Conservation (phyloP, 805 yeast species). For the Sugiyamaella chiloensis region DNA sequence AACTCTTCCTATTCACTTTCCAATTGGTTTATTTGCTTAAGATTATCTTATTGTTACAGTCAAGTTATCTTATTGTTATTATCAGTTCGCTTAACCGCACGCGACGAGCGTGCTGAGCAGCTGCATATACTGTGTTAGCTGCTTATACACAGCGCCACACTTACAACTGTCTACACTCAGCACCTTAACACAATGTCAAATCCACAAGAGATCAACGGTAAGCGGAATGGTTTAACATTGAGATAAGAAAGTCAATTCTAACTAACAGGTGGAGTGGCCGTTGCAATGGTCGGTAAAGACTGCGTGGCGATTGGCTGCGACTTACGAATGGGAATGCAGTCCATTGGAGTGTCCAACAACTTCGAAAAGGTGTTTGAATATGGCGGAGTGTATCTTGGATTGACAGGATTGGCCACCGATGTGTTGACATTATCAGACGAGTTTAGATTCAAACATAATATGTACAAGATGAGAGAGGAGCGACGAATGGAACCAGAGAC, state of each 20-base stretch:
- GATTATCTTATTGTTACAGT: no score
- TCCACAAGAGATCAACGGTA: slow-evolving; percentile 37
- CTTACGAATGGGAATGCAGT: slow-evolving; percentile 88
- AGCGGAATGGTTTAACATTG: slow-evolving; percentile 6
- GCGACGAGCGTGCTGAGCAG: no score
- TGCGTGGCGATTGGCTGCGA: slow-evolving; percentile 98
- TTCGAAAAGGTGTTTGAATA: slow-evolving; percentile 89
- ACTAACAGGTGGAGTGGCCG: slow-evolving; percentile 80
- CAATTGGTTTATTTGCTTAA: no score
- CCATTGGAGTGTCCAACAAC: slow-evolving; percentile 85
- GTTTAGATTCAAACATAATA: slow-evolving; percentile 79
- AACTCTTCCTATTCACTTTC: no score
- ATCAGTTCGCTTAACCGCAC: no score
- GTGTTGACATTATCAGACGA: slow-evolving; percentile 77
- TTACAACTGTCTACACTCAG: no score
- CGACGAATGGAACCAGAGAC: slow-evolving; percentile 89
- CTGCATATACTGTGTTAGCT: no score
- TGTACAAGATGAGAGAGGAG: slow-evolving; percentile 89
- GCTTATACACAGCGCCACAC: no score
- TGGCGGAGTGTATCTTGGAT: slow-evolving; percentile 76
- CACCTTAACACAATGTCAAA: slow-evolving; percentile 31
- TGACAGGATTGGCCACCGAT: slow-evolving; percentile 94
- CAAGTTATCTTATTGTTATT: no score
- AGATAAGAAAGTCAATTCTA: neutral
- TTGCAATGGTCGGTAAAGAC: slow-evolving; percentile 98